Evolutionary conservation across 768 basidiomycete genomes (phyloP), one percentile per base, ranked within the genome.

Genomic region (Hortiboletus flavorubellus): DNA sequence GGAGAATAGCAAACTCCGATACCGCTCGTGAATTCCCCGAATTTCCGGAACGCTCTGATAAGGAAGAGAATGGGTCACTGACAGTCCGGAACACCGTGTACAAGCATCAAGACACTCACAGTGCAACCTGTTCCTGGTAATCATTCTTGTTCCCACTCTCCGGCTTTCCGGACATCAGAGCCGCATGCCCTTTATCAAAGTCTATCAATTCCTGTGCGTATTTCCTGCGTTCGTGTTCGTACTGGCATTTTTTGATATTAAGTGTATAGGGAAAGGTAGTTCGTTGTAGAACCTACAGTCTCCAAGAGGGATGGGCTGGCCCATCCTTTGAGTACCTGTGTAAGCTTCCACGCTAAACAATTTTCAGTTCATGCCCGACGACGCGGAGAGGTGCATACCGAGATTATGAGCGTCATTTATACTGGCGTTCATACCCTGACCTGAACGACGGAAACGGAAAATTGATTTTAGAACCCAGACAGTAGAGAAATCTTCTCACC

Each of bases 181-280:
- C 73, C 4, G 84, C 74, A 59, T 81, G 84, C 58, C 84, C 67
- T 59, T 80, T 80, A 69, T 89, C 87, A 59, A 86, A 87, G 47
- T 78, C 60, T 56, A 89, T 89, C 51, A 90, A 76, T 55, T 87
- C 84, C 66, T 84, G 77, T 0, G 87, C 87, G 71, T 26, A 26
- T 26, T 26, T 26, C 26, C 26, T 26, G 26, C 26, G 26, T 26
- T 26, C 26, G 2, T 26, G 56, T 64, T 88, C 84, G 60, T 88
- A 88, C 85, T 87, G 45, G 23, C 34, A 3, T 4, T 26, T 26
- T 26, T 26, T 26, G 26, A 34, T 34, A 8, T 39, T 51, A 23
- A n/a, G 30, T 29, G 5, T 21, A 48, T 37, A n/a, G 18, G 44
- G 18, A 47, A 39, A 14, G 11, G 30, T 8, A 12, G 26, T 10